These are phyloP conservation scores for Colletotrichum zoysiae DNA, from an alignment of 2,329 filamentous ascomycete species.

Conservation along the genomic window DNA sequence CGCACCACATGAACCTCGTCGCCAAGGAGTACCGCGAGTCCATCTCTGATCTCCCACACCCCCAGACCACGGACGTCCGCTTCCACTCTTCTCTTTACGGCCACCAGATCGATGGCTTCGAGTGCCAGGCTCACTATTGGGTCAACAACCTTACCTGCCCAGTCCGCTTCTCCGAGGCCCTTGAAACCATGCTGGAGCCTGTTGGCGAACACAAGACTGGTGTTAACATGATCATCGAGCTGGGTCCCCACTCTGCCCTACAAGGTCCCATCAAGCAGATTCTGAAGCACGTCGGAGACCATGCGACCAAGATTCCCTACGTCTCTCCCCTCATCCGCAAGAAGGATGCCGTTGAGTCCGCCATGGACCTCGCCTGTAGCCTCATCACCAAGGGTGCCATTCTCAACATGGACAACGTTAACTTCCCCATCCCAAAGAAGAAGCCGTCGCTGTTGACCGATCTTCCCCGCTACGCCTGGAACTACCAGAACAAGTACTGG, in stretches of 20 bases:
- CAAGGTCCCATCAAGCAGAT: conserved; percentile 65
- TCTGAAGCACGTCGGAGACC: conserved; percentile 57
- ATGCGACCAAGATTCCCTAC: conserved; percentile 57
- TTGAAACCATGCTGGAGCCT: conserved; percentile 52
- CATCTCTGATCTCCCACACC: conserved; percentile 56
- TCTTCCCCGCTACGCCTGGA: conserved; percentile 63
- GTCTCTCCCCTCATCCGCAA: conserved; percentile 63
- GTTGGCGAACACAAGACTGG: conserved; percentile 52
- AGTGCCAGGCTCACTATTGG: conserved; percentile 55
- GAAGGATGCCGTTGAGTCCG: conserved; percentile 60
- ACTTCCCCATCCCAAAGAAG: conserved; percentile 56
- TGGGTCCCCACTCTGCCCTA: conserved; percentile 64
- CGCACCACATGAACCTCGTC: conserved; percentile 64
- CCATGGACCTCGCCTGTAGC: conserved; percentile 58
- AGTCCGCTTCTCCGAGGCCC: conserved; percentile 59
- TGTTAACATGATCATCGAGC: conserved; percentile 61
- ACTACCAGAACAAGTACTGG: conserved; percentile 61
- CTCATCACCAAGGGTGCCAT: conserved; percentile 60
- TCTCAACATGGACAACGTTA: conserved; percentile 61
- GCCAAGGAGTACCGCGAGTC: conserved; percentile 52
- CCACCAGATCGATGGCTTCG: conserved; percentile 52
- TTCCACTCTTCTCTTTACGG: conserved; percentile 63
- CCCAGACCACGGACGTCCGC: conserved; percentile 51
- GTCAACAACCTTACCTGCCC: conserved; percentile 57
- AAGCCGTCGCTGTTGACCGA: conserved; percentile 51